These are phyloP conservation scores for Aspergillus novofumigatus DNA, from an alignment of 2,329 filamentous ascomycete genomes.

Conservation along the genomic window DNA sequence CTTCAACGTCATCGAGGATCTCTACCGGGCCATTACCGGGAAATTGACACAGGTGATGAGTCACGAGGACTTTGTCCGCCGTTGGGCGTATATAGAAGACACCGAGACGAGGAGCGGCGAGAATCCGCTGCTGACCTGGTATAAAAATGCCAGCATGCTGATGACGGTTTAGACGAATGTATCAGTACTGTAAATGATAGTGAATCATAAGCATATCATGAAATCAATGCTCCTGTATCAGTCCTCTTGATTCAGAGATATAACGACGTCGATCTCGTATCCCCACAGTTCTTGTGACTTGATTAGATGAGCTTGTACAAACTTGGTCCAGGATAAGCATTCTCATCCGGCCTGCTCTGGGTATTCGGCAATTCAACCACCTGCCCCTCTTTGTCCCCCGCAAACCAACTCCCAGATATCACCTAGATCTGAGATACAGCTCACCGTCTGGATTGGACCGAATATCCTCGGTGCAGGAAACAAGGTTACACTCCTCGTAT, in stretches of 20 bases:
- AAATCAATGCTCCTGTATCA: background rate
- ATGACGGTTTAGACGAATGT: conserved; percentile 62
- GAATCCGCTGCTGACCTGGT: conserved; percentile 88
- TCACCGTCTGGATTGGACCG: background rate
- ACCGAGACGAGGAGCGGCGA: conserved; percentile 86
- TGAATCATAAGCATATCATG: background rate
- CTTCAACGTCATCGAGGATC: conserved; percentile 82
- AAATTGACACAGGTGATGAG: conserved; percentile 80
- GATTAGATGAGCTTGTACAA: background rate
- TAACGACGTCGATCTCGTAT: background rate
- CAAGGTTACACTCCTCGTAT: background rate
- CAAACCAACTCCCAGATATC: background rate
- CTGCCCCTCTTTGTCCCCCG: background rate
- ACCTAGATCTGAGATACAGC: background rate
- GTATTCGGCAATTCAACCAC: background rate
- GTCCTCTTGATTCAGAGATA: background rate
- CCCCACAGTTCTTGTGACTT: background rate
- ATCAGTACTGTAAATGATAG: background rate
- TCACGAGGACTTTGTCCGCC: conserved; percentile 85
- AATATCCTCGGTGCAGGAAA: background rate
- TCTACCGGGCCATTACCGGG: conserved; percentile 90
- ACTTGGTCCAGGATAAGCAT: background rate
- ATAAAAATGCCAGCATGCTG: conserved; percentile 91
- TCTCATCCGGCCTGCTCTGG: background rate
- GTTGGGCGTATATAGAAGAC: conserved; percentile 87